Evolutionary conservation across 306 rosid species (phyloP).

Genomic region (Medicago lupulina): DNA sequence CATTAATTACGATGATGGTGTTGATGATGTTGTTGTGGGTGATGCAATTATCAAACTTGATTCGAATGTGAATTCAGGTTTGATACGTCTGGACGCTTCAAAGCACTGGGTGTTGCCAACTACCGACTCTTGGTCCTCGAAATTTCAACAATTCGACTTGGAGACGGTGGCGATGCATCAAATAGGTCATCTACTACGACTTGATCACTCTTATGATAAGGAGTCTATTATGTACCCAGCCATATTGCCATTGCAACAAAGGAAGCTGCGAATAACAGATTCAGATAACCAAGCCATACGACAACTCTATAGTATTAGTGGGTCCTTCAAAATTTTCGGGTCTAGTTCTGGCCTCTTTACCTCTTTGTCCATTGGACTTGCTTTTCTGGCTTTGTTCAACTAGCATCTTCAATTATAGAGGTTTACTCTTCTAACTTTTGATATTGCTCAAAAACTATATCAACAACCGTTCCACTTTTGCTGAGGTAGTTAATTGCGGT

Average conservation of each 20-base stretch:
- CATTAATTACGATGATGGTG: background rate
- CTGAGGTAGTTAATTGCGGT: no score
- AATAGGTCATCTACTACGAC: constrained; percentile 5
- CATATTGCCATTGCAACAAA: background rate
- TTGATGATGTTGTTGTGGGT: background rate
- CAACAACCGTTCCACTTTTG: no score
- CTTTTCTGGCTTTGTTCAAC: background rate
- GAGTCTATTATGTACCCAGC: constrained; percentile 8
- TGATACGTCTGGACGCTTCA: background rate
- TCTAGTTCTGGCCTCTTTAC: background rate
- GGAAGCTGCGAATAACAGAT: background rate
- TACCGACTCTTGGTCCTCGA: no score
- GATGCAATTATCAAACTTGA: background rate
- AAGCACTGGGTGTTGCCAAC: background rate
- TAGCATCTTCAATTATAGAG: no score
- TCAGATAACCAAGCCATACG: background rate
- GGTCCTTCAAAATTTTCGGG: background rate
- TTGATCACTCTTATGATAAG: background rate
- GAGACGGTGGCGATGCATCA: background rate
- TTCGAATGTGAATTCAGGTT: background rate
- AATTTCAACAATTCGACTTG: background rate
- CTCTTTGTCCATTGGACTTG: background rate
- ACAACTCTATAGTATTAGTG: background rate
- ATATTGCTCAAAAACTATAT: no score
- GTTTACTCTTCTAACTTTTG: no score